Evolutionary conservation across 345 rosid genomes (phyloP).

Genomic region (Euphorbia lathyris): DNA sequence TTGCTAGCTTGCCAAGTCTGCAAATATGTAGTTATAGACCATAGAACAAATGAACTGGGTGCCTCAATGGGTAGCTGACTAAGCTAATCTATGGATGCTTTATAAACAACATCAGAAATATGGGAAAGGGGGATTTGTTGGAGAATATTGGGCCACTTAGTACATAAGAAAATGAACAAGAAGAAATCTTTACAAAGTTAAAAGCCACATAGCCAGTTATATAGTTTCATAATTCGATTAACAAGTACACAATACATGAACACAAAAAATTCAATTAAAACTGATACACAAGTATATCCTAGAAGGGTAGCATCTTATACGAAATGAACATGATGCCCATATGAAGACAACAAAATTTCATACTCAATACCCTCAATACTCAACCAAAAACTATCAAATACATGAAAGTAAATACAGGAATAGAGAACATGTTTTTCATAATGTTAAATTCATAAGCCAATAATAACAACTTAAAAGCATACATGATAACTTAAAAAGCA

Average conservation of each 20-base stretch:
- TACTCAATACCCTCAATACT: not conserved
- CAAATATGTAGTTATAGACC: constrained; percentile 60
- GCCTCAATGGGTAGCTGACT: constrained; percentile 55
- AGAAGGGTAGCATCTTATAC: not conserved
- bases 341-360: not conserved
- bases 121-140: constrained; percentile 59
- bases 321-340: not conserved
- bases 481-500: not conserved
- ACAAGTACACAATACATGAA: not conserved
- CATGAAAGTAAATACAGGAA: too few relatives aligned
- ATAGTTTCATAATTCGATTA: not conserved
- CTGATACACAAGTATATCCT: not conserved
- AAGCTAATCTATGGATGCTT: constrained; percentile 70
- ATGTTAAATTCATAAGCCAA: too few relatives aligned
- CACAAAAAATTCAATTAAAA: not conserved
- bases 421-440: too few relatives aligned
- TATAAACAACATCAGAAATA: constrained; percentile 62
- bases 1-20: constrained; percentile 52
- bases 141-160: not conserved
- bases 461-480: too few relatives aligned
- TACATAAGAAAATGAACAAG: not conserved
- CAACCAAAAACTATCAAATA: not conserved
- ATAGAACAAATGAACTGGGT: constrained; percentile 50
- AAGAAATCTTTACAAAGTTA: not conserved
- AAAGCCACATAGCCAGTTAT: not conserved